A percentile compares a stretch with the other conserved stretches of the same genome.
Evolutionary conservation across 305 asterid genomes (phyloP).

Genomic region (Caryopteris hybrid): DNA sequence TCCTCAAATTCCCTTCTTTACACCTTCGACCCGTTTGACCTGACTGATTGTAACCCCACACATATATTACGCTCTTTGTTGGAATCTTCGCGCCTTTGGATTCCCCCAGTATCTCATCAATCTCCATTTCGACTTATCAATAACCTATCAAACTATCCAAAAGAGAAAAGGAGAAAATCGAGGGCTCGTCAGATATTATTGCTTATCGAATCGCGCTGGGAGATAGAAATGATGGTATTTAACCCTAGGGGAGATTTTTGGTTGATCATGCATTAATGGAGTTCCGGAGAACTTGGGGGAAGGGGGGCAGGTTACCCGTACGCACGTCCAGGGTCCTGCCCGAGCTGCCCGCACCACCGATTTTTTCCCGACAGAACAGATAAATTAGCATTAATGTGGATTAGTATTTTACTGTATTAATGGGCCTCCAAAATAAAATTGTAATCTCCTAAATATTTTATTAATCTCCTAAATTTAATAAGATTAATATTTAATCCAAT

Average conservation of each 20-base stretch:
- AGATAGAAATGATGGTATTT: neutral
- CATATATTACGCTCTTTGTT: slow-evolving; percentile 86
- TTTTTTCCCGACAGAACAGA: neutral
- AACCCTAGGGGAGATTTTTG: neutral
- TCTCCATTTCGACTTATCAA: slow-evolving; percentile 45
- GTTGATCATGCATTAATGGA: slow-evolving; percentile 12
- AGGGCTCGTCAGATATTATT: slow-evolving; percentile 13
- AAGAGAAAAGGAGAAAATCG: neutral
- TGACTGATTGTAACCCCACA: slow-evolving; percentile 89
- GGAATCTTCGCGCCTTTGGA: slow-evolving; percentile 42
- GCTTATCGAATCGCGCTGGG: slow-evolving; percentile 1
- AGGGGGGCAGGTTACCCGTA: slow-evolving; percentile 16
- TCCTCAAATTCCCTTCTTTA: slow-evolving; percentile 53
- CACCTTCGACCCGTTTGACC: slow-evolving; percentile 89
- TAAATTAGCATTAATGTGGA: neutral
- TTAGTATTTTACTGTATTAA: neutral
- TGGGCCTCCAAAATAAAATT: neutral
- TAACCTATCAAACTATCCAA: slow-evolving; percentile 4
- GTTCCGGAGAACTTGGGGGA: slow-evolving; percentile 29
- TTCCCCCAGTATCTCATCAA: slow-evolving; percentile 78
- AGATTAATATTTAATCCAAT: no score
- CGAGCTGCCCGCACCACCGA: slow-evolving; percentile 29
- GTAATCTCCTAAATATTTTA: neutral
- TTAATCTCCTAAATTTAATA: no score
- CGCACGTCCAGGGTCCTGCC: slow-evolving; percentile 21